Evolutionary conservation across 78 protist genomes (phyloP).

Genomic region (Dictyostelium purpureum): DNA sequence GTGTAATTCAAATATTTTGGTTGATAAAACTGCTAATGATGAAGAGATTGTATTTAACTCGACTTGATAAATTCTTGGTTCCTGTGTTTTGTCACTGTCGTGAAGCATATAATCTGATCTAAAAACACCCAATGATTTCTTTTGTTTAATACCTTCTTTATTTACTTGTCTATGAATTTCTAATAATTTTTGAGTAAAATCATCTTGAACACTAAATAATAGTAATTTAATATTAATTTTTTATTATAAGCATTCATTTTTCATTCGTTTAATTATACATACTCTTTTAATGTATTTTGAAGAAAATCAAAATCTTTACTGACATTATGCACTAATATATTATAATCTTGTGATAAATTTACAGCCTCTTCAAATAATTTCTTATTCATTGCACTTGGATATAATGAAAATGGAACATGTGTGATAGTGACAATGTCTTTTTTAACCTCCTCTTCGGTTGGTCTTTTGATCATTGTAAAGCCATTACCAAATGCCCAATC

Average conservation of each 20-base stretch:
- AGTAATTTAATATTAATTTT: neutral
- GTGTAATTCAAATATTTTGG: constrained; percentile 72
- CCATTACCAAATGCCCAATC: constrained; percentile 76
- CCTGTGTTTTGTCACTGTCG: neutral
- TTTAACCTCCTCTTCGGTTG: constrained; percentile 21
- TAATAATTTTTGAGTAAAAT: constrained; percentile 75
- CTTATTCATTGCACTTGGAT: constrained; percentile 53
- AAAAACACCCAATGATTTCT: constrained; percentile 79
- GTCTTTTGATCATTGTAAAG: constrained; percentile 21
- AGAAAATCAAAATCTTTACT: constrained; percentile 63
- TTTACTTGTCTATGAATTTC: constrained; percentile 46
- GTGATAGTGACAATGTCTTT: neutral
- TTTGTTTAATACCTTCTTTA: constrained; percentile 66
- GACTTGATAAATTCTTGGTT: constrained; percentile 80
- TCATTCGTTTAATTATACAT: neutral
- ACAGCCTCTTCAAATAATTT: constrained; percentile 30
- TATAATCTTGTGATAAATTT: constrained; percentile 39
- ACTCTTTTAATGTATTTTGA: constrained; percentile 70
- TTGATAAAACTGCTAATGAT: constrained; percentile 83
- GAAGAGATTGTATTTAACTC: constrained; percentile 96
- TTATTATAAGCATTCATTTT: too few species aligned
- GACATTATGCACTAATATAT: constrained; percentile 68
- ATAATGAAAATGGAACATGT: constrained; percentile 79
- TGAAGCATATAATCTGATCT: constrained; percentile 97
- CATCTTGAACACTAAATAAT: constrained; percentile 71